Conservation (phyloP, 352 stramenopile genomes). For the Globisporangium spinosum region DNA sequence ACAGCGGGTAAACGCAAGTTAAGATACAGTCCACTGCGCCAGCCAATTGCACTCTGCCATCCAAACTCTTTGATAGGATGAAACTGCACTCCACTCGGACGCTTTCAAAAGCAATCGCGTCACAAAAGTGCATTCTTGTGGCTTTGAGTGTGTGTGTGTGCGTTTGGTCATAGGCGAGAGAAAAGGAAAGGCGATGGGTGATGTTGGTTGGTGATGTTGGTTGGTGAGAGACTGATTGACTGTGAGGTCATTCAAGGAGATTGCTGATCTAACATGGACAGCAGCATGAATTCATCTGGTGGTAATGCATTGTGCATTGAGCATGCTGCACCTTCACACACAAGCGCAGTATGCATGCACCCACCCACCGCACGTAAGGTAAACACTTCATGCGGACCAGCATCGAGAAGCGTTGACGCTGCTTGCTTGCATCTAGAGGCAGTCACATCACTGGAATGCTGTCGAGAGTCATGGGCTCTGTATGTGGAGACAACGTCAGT, state of each 20-base stretch:
- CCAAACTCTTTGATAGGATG: background rate
- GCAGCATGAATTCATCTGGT: background rate
- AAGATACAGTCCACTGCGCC: background rate
- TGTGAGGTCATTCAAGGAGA: background rate
- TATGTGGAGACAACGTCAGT: too few species aligned
- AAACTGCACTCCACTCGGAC: background rate
- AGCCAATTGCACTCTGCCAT: background rate
- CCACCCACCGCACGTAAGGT: too few species aligned
- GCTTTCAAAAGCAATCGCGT: background rate
- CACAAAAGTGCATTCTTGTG: background rate
- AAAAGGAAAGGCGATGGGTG: background rate
- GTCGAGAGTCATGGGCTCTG: too few species aligned
- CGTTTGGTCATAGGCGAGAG: background rate
- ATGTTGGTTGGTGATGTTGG: background rate
- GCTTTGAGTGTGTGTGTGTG: background rate
- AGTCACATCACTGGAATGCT: too few species aligned
- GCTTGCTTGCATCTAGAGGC: too few species aligned
- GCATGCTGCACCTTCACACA: background rate
- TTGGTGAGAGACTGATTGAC: background rate
- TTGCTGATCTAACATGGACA: background rate
- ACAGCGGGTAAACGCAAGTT: background rate
- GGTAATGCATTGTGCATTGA: background rate
- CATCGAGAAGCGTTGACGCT: too few species aligned
- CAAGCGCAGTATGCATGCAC: background rate
- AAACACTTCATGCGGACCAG: too few species aligned